These are phyloP conservation scores for Thoreauomyces humboldtii DNA, from an alignment of 192 early-diverging fungal species.

Conservation along the genomic window DNA sequence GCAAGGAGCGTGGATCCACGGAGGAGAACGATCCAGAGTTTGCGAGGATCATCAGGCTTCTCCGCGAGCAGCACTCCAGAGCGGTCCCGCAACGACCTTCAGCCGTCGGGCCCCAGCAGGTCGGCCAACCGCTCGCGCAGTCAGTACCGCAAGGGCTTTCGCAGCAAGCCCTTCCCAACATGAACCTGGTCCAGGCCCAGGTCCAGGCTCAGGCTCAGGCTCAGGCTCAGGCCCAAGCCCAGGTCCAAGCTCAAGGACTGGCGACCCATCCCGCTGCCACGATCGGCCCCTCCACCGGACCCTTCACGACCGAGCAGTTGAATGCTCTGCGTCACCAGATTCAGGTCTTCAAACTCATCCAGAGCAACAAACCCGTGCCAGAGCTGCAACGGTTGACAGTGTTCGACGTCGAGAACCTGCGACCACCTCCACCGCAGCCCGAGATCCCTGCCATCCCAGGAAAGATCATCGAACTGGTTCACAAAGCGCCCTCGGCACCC, in stretches of 20 bases:
- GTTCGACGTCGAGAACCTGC: conserved; percentile 39
- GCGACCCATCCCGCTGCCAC: not conserved
- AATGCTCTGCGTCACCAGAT: conserved; percentile 76
- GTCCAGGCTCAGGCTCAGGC: conserved; percentile 34
- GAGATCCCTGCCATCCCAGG: conserved; percentile 29
- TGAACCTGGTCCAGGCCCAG: too few species aligned
- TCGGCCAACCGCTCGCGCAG: too few species aligned
- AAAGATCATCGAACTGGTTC: conserved; percentile 56
- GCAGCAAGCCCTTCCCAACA: too few species aligned
- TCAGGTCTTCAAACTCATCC: conserved; percentile 77
- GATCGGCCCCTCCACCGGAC: conserved; percentile 1
- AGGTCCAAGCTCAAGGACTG: too few species aligned
- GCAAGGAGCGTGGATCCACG: conserved; percentile 68
- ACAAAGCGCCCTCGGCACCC: conserved; percentile 4
- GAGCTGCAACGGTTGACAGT: conserved; percentile 67
- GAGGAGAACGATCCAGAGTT: conserved; percentile 76
- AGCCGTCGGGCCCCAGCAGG: too few species aligned
- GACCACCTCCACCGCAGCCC: conserved; percentile 33
- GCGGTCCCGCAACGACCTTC: too few species aligned
- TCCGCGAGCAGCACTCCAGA: conserved; percentile 56
- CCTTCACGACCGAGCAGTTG: conserved; percentile 58
- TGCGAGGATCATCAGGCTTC: conserved; percentile 61
- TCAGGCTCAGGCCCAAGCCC: conserved; percentile 31
- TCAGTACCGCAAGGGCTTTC: too few species aligned
- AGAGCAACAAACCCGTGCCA: conserved; percentile 77